Evolutionary conservation across 495 filamentous ascomycete genomes (phyloP).

Genomic region (Letharia columbiana): DNA sequence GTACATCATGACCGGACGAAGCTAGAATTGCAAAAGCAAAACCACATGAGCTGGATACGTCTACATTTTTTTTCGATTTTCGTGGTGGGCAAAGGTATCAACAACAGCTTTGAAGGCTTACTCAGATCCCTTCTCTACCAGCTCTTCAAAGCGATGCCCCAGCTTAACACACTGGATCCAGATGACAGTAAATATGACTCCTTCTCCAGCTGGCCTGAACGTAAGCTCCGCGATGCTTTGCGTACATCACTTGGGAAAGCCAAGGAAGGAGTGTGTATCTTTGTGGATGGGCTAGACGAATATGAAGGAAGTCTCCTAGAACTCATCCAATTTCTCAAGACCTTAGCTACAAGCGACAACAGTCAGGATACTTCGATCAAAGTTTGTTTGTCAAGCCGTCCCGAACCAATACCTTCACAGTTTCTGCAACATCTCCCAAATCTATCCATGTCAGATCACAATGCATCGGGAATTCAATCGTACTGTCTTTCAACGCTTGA

Average conservation of each 20-base stretch:
- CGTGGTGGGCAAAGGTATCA: background rate
- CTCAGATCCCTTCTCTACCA: constrained; percentile 3
- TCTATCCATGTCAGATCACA: constrained; percentile 2
- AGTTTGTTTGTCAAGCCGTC: constrained; percentile 1
- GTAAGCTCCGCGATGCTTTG: constrained; percentile 1
- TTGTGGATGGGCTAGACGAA: background rate
- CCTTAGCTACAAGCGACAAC: background rate
- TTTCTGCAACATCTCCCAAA: background rate
- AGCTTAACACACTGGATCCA: background rate
- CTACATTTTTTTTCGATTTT: too few relatives aligned
- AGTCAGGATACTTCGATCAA: background rate
- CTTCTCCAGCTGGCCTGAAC: constrained; percentile 1
- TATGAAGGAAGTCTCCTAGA: background rate
- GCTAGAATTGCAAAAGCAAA: background rate
- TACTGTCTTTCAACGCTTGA: background rate
- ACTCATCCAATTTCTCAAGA: constrained; percentile 4
- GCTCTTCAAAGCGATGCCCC: background rate
- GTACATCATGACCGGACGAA: background rate
- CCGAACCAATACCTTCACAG: constrained; percentile 4
- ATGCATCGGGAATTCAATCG: background rate
- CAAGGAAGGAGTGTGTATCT: background rate
- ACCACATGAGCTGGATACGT: too few relatives aligned
- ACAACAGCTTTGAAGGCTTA: constrained; percentile 8
- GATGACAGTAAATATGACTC: background rate
- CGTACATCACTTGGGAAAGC: background rate